Evolutionary conservation across 2,329 filamentous ascomycete species (phyloP), one percentile per base, ranked within the genome.

Genomic region (Apiospora sp.): DNA sequence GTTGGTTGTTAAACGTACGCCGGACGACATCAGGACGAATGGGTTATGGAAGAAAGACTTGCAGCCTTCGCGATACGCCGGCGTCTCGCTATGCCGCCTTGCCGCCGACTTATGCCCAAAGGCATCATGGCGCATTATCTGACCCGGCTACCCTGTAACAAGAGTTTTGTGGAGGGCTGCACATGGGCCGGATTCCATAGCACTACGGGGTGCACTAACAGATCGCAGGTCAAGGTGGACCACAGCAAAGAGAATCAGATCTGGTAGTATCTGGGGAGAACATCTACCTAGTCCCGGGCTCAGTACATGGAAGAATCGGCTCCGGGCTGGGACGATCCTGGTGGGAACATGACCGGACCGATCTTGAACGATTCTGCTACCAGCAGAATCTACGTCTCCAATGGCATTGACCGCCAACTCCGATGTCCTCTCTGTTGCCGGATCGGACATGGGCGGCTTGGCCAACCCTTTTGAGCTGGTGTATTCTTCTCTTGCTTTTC

Each of bases 301-400:
- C 94, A 97, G 81, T 99, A 96, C 83, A 97, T 95, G 5, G 93
- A 96, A 78, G 91, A 97, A n/a, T n/a, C n/a, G n/a, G n/a, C n/a
- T n/a, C n/a, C n/a, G n/a, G n/a, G n/a, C n/a, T n/a, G n/a, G n/a
- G n/a, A n/a, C n/a, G n/a, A n/a, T n/a, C 27, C 27, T 30, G 27
- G 27, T 4, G 27, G 27, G 27, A 30, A 30, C 27, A 30, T 30
- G 27, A 4, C 27, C 27, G 27, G 27, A 30, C 27, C 4, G 4
- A 30, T 30, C 27, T 30, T 30, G 4, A 30, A 4, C 27, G 27
- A 30, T 30, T 30, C 27, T 30, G 27, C 37, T 41, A 10, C 37
- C 37, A 41, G 37, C 8, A 41, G 37, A 10, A 41, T 41, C 37
- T 10, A 41, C 37, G 10, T 10, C 37, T 41, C 37, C 6, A 7